Evolutionary conservation across 805 yeast species (phyloP), one percentile per base, ranked within the genome.

Genomic region (Scheffersomyces stipitis): DNA sequence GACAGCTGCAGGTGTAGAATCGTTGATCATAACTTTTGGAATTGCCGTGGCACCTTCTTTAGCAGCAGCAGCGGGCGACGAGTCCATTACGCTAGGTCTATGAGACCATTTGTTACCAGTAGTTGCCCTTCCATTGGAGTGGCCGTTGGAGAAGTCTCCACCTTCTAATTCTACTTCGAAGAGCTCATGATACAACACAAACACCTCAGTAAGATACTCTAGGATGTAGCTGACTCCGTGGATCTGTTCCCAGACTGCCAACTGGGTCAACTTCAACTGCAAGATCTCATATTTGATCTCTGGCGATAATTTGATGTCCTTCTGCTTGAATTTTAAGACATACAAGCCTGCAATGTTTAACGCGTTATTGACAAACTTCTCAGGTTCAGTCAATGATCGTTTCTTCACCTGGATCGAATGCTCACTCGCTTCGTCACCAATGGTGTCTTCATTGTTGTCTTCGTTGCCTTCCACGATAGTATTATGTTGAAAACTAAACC

Each of bases 211-310:
- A n/a, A 89, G 54, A 33, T 71, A 66, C 28, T 81, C 86, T 41
- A 86, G 56, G 0, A 88, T 78, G 29, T 75, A 55, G 18, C 71
- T 65, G 1, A 72, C 60, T 5, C 88, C 91, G 38, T 75, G 69
- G 3, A 76, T 64, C 4, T 77, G 70, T 49, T 84, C 89, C 35
- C 79, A 62, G n/a, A 87, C 64, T 1, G 86, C 79, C 26, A 88
- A 62, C 49, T 83, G 86, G 0, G 96, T 83, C 60, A 85, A 69
- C 48, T 85, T 85, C 54, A 88, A 69, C 53, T 86, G 86, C 35
- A 81, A 53, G 38, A 80, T 72, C 39, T 73, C 80, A 62, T 74
- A 64, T 49, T 74, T 66, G 29, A 58, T 52, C 23, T 54, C 57
- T 5, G 49, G 33, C 3, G 64, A 50, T 18, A 66, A 42, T 15